Evolutionary conservation across 352 stramenopile species (phyloP).

Genomic region (Phytophthora multivora): DNA sequence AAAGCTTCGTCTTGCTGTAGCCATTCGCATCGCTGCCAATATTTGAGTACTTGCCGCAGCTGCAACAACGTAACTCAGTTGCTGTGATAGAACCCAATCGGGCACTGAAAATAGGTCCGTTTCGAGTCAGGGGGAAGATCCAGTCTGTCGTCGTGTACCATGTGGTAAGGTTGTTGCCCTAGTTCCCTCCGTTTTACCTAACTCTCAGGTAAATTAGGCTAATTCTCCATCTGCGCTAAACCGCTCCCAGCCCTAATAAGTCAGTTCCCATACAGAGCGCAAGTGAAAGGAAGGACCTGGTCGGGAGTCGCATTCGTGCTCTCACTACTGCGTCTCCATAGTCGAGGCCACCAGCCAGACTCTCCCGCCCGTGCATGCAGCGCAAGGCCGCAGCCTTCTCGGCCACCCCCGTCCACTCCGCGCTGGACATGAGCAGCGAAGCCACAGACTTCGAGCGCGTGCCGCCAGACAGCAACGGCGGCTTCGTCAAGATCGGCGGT

Average conservation of each 20-base stretch:
- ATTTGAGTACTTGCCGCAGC: too few relatives aligned
- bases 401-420: slow-evolving; percentile 25
- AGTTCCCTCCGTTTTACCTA: neutral
- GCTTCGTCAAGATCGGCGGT: slow-evolving; percentile 85
- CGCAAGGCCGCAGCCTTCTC: slow-evolving; percentile 31
- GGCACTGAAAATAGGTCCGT: neutral
- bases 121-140: slow-evolving; percentile 15
- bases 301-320: slow-evolving; percentile 15
- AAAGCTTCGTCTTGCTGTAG: too few relatives aligned
- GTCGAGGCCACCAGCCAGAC: neutral
- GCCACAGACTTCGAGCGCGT: slow-evolving; percentile 67
- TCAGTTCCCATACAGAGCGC: slow-evolving; percentile 34
- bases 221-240: slow-evolving; percentile 14
- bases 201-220: neutral
- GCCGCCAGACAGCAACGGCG: slow-evolving; percentile 39
- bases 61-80: neutral
- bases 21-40: too few relatives aligned
- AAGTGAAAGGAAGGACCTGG: slow-evolving; percentile 14
- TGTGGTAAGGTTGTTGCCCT: slow-evolving; percentile 5
- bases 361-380: slow-evolving; percentile 31
- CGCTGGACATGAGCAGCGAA: slow-evolving; percentile 45
- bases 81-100: neutral
- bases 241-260: slow-evolving; percentile 10
- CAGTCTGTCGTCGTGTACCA: slow-evolving; percentile 26
- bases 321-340: neutral